A percentile compares a stretch with the other conserved stretches of the same genome.
phyloP scores from a whole-genome alignment of 257 asterid genomes.

The Solanum chaucha region DNA sequence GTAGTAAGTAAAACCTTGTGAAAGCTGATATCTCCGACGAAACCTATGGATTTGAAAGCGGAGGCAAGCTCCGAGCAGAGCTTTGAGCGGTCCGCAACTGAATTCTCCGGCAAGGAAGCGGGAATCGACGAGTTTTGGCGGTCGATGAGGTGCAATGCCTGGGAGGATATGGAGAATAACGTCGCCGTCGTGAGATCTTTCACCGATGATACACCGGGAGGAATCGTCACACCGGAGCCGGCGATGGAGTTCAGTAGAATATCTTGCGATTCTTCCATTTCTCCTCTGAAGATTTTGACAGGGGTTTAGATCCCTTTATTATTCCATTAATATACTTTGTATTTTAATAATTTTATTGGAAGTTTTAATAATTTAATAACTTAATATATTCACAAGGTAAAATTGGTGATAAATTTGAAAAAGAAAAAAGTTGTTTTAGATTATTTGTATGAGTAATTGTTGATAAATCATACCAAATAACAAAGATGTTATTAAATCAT shows the following conservation, averaged over 20 bases:
- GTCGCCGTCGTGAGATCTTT: conserved; percentile 35
- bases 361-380: neutral
- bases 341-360: neutral
- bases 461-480: neutral
- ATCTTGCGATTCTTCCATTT: conserved; percentile 50
- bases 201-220: conserved; percentile 33
- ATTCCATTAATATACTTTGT: neutral
- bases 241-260: conserved; percentile 44
- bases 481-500: neutral
- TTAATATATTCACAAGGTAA: neutral
- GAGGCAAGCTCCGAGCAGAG: conserved; percentile 40
- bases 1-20: conserved; percentile 29
- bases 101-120: conserved; percentile 35
- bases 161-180: conserved; percentile 35
- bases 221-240: conserved; percentile 43
- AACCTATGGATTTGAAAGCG: conserved; percentile 41
- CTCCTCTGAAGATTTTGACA: neutral
- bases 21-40: conserved; percentile 41
- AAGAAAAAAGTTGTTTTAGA: neutral
- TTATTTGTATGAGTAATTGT: neutral
- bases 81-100: conserved; percentile 38
- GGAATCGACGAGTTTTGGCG: conserved; percentile 22
- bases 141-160: conserved; percentile 31
- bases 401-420: neutral
- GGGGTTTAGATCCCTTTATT: neutral